These are phyloP conservation scores for Rhizophora apiculata DNA, from an alignment of 345 rosid species.

Conservation along the genomic window DNA sequence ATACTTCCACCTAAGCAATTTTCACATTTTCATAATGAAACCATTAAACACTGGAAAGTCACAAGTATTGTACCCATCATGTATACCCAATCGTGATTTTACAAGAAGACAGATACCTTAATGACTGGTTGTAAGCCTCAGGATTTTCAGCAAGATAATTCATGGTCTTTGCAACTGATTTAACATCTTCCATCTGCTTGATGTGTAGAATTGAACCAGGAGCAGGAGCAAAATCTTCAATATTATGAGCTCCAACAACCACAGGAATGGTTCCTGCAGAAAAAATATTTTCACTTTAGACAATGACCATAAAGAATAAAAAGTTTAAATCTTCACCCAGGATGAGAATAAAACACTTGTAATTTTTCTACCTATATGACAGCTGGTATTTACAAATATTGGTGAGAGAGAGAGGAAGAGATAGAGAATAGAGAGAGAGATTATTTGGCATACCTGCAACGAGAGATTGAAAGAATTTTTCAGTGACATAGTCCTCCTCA, in stretches of 20 bases:
- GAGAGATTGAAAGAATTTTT: conserved; percentile 89
- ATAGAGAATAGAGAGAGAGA: not conserved
- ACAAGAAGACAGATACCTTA: conserved; percentile 42
- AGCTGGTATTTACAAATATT: too few species aligned
- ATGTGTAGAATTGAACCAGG: conserved; percentile 63
- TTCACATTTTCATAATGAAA: conserved; percentile 10
- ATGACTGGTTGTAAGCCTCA: conserved; percentile 63
- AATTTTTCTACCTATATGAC: too few species aligned
- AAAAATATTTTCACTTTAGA: conserved; percentile 9
- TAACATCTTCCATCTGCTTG: conserved; percentile 51
- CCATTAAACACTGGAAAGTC: not conserved
- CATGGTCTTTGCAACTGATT: conserved; percentile 65
- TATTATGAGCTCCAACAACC: conserved; percentile 92
- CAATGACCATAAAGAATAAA: not conserved
- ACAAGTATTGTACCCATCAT: not conserved
- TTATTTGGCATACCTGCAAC: conserved; percentile 62
- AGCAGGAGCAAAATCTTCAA: conserved; percentile 80
- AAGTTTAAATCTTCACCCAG: not conserved
- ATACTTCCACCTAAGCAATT: conserved; percentile 73
- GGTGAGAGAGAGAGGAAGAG: not conserved
- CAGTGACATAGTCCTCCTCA: conserved; percentile 98
- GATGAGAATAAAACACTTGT: not conserved
- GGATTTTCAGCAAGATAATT: conserved; percentile 68
- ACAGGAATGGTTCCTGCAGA: conserved; percentile 74
- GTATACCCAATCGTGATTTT: not conserved